These are phyloP conservation scores for Chloranthus sessilifolius DNA, from an alignment of 164 flowering plant genomes.

Conservation along the genomic window DNA sequence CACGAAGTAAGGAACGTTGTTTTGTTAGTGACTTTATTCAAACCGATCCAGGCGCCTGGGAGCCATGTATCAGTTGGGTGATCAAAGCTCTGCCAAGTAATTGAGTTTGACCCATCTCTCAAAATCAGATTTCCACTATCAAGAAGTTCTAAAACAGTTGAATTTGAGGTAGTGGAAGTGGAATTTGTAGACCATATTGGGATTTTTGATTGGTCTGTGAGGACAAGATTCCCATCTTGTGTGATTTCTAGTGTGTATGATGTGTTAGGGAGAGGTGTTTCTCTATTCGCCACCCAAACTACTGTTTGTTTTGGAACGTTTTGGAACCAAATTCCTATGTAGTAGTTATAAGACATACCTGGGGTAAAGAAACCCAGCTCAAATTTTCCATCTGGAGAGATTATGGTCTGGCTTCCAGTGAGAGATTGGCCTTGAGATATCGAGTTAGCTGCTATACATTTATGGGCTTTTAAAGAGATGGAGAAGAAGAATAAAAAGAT, in stretches of 20 bases:
- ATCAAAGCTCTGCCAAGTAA: constrained; percentile 63
- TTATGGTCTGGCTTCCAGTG: no score
- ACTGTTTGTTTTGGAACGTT: constrained; percentile 8
- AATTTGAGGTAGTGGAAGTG: constrained; percentile 15
- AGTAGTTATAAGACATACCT: constrained; percentile 14
- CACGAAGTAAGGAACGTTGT: constrained; percentile 41
- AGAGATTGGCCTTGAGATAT: no score
- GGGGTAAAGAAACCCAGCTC: no score
- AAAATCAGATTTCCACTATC: constrained; percentile 60
- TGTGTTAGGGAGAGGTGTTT: constrained; percentile 12
- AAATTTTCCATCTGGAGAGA: no score
- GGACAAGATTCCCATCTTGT: constrained; percentile 46
- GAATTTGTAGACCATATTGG: constrained; percentile 57
- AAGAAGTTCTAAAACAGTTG: constrained; percentile 31
- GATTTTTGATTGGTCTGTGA: constrained; percentile 29
- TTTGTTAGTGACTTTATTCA: constrained; percentile 19
- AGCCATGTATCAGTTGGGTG: constrained; percentile 47
- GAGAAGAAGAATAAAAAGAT: no score
- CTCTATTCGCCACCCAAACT: constrained; percentile 32
- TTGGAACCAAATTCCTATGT: constrained; percentile 23
- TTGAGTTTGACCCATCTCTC: constrained; percentile 17
- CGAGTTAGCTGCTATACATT: no score
- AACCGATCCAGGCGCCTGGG: constrained; percentile 42
- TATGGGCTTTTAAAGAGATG: no score
- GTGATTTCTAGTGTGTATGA: constrained; percentile 13